These are phyloP conservation scores for Coemansia sp. DNA, from an alignment of 192 early-diverging fungal species.

Conservation along the genomic window DNA sequence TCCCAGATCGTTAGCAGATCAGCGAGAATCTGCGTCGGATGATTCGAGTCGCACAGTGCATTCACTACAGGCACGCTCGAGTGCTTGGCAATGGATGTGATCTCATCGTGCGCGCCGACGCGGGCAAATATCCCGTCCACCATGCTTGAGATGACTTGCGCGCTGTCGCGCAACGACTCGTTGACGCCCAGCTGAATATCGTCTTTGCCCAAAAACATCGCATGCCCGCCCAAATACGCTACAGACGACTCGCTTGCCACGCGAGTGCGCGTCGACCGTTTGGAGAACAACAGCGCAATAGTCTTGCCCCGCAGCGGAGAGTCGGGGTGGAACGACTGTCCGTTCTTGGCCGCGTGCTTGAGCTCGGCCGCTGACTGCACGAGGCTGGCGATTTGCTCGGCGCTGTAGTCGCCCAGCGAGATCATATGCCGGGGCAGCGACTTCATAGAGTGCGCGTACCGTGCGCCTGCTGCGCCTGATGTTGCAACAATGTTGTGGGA, in stretches of 20 bases:
- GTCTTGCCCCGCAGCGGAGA: slow-evolving; percentile 78
- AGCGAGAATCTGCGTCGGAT: slow-evolving; percentile 96
- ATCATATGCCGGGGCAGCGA: slow-evolving; percentile 47
- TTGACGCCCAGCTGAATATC: slow-evolving; percentile 98
- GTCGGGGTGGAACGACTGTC: slow-evolving; percentile 52
- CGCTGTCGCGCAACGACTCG: slow-evolving; percentile 87
- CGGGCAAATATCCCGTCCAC: slow-evolving; percentile 94
- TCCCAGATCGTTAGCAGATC: slow-evolving; percentile 97
- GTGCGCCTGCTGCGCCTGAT: slow-evolving; percentile 3
- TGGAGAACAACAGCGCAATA: slow-evolving; percentile 91
- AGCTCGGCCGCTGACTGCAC: slow-evolving; percentile 76
- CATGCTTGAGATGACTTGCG: slow-evolving; percentile 93
- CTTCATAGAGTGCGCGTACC: slow-evolving; percentile 8
- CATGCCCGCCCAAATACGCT: slow-evolving; percentile 89
- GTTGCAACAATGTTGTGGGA: slow-evolving; percentile 16
- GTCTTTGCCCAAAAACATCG: slow-evolving; percentile 91
- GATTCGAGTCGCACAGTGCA: slow-evolving; percentile 90
- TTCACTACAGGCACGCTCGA: slow-evolving; percentile 94
- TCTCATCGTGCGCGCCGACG: slow-evolving; percentile 84
- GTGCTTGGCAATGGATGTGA: slow-evolving; percentile 83
- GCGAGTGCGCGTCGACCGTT: slow-evolving; percentile 93
- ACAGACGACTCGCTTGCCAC: slow-evolving; percentile 92
- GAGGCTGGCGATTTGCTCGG: slow-evolving; percentile 74
- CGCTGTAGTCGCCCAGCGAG: slow-evolving; percentile 75
- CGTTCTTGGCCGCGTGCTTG: slow-evolving; percentile 71